Base-by-base conservation (phyloP, 306 rosid genomes). In the Malus domestica region DNA sequence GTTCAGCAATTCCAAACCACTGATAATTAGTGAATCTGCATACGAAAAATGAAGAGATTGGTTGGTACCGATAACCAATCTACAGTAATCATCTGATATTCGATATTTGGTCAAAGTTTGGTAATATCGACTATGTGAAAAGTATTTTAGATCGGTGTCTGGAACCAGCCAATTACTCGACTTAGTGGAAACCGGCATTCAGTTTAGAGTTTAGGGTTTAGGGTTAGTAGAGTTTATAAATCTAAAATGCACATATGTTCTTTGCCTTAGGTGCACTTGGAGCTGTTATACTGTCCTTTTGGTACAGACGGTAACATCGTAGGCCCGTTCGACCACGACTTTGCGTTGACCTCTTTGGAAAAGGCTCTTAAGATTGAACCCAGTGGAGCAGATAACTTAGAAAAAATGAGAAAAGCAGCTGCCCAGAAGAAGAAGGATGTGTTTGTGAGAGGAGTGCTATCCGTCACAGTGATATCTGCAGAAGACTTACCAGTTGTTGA, bases 401-500 rank as follows among this genome's bases (percentile, higher is more conserved):
- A 79, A 71, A 46, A 79, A 69, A 54, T 44, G 71, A 67, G 67
- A 35, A 77, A 67, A 65, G 23, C 80, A 22, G 12, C 83, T 40
- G 5, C 85, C 11, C 85, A 80, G 71, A 92, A 60, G 93, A 95
- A 76, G 86, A 92, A 81, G 79, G 90, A 83, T 45, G 90, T 84
- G 72, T 89, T 92, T 76, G 87, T 92, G 59, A 85, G 97, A 89
- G 97, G 97, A 57, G 98, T 95, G 59, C 78, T 95, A 22, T 92
- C 98, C 42, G 90, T 95, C 68, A 92, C 97, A 27, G 89, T 92
- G 59, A 85, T 95, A 80, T 88, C 97, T 54, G 98, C 98, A 9
- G 98, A 95, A 83, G 92, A 90, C 67, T 87, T 95, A 58, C 97
- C 98, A 14, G 64, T 13, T 9, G 96, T 87, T 63, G 97, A 95